Evolutionary conservation across 768 basidiomycete genomes (phyloP), one percentile per base, ranked within the genome.

Genomic region (Kwoniella dejecticola): DNA sequence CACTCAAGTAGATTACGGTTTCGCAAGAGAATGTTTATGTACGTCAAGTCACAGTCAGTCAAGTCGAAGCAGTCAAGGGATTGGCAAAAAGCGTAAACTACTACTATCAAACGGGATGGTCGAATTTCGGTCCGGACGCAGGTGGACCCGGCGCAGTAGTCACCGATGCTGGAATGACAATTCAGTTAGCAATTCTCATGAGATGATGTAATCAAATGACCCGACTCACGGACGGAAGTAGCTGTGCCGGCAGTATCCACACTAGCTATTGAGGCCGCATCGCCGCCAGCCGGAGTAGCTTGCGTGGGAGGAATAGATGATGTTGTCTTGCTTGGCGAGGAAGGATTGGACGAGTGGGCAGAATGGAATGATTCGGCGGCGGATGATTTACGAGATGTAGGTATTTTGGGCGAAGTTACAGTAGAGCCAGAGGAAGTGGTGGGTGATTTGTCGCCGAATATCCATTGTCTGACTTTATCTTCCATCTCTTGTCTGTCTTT

Each of bases 401-500:
- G 36, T 40, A 15, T 15, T 7, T 49, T 24, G 21, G 48, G 26
- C n/a, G 63, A 53, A 13, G 46, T 23, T 12, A 44, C 44, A 17
- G 47, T 24, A 23, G 53, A 54, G 8, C 24, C 46, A 2, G 44
- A 31, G 2, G 30, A 52, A 33, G 24, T 31, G 4, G 55, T 42
- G 1, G 45, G 66, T 33, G 48, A 44, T 23, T 63, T 64, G 19
- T 70, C 69, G 15, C 72, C 77, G 60, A 73, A 95, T 79, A 96
- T 89, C 89, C 90, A 95, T 56, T 86, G 80, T 74, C 87, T 82
- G 33, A 92, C 87, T 0, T 79, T 82, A n/a, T 77, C 79, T 53
- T 84, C 85, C 53, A 90, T 89, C 68, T 85, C 83, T 52, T 83
- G 79, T 13, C 88, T 84, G 66, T 90, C 84, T 57, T 84, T 82